Evolutionary conservation across 306 rosid genomes (phyloP).

Genomic region (Mimosa pudica): DNA sequence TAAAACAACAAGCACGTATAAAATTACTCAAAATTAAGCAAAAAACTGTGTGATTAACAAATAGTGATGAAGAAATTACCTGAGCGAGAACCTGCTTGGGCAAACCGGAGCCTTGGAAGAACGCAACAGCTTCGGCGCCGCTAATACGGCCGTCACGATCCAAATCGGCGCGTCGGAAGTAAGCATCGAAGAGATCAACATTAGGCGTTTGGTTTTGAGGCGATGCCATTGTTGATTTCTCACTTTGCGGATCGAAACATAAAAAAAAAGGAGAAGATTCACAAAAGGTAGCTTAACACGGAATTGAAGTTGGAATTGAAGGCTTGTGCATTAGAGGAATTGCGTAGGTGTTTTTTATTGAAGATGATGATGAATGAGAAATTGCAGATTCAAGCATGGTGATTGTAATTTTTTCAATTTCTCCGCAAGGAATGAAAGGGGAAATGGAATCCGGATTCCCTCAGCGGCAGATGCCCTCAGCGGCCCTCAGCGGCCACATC

Average conservation of each 20-base stretch:
- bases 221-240: slow-evolving; percentile 59
- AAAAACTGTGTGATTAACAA: not conserved
- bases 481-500: too few relatives aligned
- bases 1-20: slow-evolving; percentile 24
- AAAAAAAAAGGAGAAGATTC: slow-evolving; percentile 22
- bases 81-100: slow-evolving; percentile 84
- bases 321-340: slow-evolving; percentile 30
- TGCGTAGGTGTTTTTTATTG: slow-evolving; percentile 11
- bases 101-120: slow-evolving; percentile 94
- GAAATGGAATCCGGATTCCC: too few relatives aligned
- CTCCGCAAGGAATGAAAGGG: slow-evolving; percentile 19
- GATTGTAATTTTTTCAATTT: slow-evolving; percentile 25
- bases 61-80: slow-evolving; percentile 44
- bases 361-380: not conserved
- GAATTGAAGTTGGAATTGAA: slow-evolving; percentile 21
- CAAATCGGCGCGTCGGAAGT: slow-evolving; percentile 93
- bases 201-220: slow-evolving; percentile 65
- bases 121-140: slow-evolving; percentile 88
- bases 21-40: slow-evolving; percentile 12
- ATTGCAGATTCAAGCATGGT: slow-evolving; percentile 12
- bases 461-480: too few relatives aligned
- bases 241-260: slow-evolving; percentile 56
- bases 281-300: not conserved
- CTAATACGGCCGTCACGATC: slow-evolving; percentile 97
- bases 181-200: slow-evolving; percentile 96